phyloP scores from a whole-genome alignment of 345 rosid species.

The Syzygium jambos region DNA sequence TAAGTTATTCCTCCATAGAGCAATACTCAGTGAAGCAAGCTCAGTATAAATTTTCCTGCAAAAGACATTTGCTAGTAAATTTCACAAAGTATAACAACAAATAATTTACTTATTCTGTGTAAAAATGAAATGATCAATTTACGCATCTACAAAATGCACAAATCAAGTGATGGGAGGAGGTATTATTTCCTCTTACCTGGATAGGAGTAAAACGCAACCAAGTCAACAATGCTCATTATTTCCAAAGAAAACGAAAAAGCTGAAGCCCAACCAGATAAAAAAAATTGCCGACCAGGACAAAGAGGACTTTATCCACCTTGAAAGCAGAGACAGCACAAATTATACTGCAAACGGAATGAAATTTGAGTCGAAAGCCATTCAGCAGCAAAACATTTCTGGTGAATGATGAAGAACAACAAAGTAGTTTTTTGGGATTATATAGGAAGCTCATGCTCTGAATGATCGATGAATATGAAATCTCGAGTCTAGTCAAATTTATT shows the following conservation, averaged over 20 bases:
- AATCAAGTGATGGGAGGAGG: neutral
- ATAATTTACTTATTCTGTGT: neutral
- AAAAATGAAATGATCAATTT: neutral
- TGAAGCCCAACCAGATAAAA: neutral
- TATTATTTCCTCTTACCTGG: neutral
- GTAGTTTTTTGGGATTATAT: neutral
- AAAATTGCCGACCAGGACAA: neutral
- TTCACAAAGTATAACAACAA: neutral
- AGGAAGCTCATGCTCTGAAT: neutral
- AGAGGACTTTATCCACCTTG: neutral
- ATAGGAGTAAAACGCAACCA: neutral
- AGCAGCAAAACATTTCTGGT: neutral
- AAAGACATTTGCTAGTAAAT: neutral
- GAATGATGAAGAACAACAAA: neutral
- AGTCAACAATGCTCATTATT: neutral
- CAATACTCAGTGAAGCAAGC: neutral
- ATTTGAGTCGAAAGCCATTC: neutral
- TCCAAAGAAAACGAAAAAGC: neutral
- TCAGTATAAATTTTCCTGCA: neutral
- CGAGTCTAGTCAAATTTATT: neutral
- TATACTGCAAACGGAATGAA: neutral
- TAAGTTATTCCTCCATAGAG: neutral
- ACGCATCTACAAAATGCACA: neutral
- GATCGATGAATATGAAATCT: neutral
- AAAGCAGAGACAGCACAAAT: neutral